Base-by-base conservation (phyloP, 495 filamentous ascomycete species). In the Aspergillus affinis region DNA sequence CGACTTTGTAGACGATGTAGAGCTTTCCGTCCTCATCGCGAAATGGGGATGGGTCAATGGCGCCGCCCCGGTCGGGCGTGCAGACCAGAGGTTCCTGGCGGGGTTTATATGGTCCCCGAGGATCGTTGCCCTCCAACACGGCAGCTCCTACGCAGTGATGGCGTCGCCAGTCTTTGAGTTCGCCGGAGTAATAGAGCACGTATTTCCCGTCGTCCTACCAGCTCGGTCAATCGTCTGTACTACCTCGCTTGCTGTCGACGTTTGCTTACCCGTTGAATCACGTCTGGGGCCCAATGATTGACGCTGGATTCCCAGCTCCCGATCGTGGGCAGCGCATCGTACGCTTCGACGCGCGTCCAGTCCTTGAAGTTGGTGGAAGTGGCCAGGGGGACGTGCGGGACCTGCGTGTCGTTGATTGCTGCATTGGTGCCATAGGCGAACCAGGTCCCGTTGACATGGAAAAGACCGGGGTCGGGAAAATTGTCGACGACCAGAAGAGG, bases 1-100 rank as follows among this genome's bases (percentile, higher is more conserved):
- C 81, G 10, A 82, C 74, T 59, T 88, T 88, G 71, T 86, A 88
- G 15, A 81, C 64, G 13, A 87, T 71, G 49, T 84, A 87, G 10
- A 71, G 70, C 19, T 80, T 72, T 51, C 81, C 80, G 29, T 81
- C 79, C 0, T 26, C 59, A 60, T 86, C 82, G 21, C 67, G 51
- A 59, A 84, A 86, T 2, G 78, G 81, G 4, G 78, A 68, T 0
- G 83, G 73, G 61, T 88, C 83, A 59, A 87, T 86, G 9, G 84
- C 81, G 8, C 83, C 83, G 47, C 83, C 83, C 32, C 75, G 67
- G 1, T 72, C 36, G 23, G 75, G 66, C 15, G 82, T 81, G 56
- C 84, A 87, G 46, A 77, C 78, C 13, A 85, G 62, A 5, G 67
- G 55, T 12, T 71, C 60, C 21, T 69, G 61, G n/a, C 75, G 63